Conservation (phyloP, 139 green algal species). For the Zygnema circumcarinatum region DNA sequence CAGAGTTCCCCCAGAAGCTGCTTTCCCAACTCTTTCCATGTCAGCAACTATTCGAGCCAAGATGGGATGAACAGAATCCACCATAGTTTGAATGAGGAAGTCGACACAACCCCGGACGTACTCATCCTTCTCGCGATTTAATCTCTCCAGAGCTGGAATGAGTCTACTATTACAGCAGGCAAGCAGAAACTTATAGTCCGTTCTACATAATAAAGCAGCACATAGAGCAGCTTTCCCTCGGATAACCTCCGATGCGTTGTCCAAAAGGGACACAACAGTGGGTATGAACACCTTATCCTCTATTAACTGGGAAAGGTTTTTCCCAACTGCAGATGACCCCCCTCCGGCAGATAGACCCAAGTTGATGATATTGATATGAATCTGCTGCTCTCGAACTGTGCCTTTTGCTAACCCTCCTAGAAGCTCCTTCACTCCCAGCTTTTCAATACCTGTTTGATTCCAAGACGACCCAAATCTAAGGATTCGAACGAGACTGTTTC, state of each 20-base stretch:
- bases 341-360: constrained; percentile 60
- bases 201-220: constrained; percentile 65
- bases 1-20: neutral
- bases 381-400: constrained; percentile 73
- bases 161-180: constrained; percentile 47
- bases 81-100: constrained; percentile 66
- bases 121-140: constrained; percentile 70
- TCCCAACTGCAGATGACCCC: constrained; percentile 5
- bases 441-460: constrained; percentile 60
- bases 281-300: constrained; percentile 70
- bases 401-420: constrained; percentile 64
- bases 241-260: constrained; percentile 71
- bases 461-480: constrained; percentile 59
- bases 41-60: constrained; percentile 39
- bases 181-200: constrained; percentile 35
- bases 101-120: constrained; percentile 67
- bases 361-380: constrained; percentile 79
- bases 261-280: constrained; percentile 70
- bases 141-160: constrained; percentile 65
- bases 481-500: constrained; percentile 75
- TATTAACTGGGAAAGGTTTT: constrained; percentile 10
- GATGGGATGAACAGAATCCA: constrained; percentile 62
- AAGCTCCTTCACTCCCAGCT: constrained; percentile 65
- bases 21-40: neutral
- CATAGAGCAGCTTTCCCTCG: constrained; percentile 71